A percentile compares a stretch with the other conserved stretches of the same genome.
These are phyloP conservation scores for Bretschneidera sinensis DNA, from an alignment of 345 rosid genomes.

Conservation along the genomic window DNA sequence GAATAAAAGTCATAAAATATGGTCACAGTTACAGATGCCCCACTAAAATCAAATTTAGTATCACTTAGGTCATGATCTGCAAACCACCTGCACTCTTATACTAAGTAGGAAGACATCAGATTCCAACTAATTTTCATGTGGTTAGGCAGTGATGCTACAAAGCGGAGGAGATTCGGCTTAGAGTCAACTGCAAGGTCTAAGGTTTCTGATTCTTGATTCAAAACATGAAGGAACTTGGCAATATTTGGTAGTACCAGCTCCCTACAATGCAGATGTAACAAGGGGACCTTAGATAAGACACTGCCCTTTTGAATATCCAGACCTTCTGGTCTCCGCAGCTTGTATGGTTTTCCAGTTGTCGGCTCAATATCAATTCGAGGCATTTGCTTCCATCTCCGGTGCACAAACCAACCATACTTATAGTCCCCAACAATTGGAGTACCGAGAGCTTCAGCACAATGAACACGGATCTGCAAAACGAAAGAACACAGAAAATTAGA, in stretches of 20 bases:
- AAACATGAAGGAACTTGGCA: slow-evolving; percentile 47
- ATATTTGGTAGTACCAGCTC: slow-evolving; percentile 85
- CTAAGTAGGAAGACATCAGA: slow-evolving; percentile 82
- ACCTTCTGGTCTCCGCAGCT: slow-evolving; percentile 73
- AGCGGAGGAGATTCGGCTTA: slow-evolving; percentile 61
- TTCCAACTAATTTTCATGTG: slow-evolving; percentile 97
- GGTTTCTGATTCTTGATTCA: no score
- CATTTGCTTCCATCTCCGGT: slow-evolving; percentile 83
- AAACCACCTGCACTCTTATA: no score
- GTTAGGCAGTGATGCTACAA: slow-evolving; percentile 73
- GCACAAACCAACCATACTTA: slow-evolving; percentile 88
- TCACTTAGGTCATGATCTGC: no score
- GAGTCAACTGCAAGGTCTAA: slow-evolving; percentile 20
- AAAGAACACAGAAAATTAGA: slow-evolving; percentile 8
- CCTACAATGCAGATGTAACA: slow-evolving; percentile 78
- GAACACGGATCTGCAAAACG: slow-evolving; percentile 71
- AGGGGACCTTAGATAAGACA: slow-evolving; percentile 80
- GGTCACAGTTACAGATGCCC: no score
- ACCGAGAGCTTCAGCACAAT: slow-evolving; percentile 92
- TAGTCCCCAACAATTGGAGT: slow-evolving; percentile 91
- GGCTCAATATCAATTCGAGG: slow-evolving; percentile 67
- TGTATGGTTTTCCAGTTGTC: slow-evolving; percentile 63
- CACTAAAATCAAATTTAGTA: no score
- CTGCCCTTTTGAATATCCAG: slow-evolving; percentile 91
- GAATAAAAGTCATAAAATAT: no score